These are phyloP conservation scores for Ophiostoma angusticollis DNA, from an alignment of 2,329 filamentous ascomycete species.

Conservation along the genomic window DNA sequence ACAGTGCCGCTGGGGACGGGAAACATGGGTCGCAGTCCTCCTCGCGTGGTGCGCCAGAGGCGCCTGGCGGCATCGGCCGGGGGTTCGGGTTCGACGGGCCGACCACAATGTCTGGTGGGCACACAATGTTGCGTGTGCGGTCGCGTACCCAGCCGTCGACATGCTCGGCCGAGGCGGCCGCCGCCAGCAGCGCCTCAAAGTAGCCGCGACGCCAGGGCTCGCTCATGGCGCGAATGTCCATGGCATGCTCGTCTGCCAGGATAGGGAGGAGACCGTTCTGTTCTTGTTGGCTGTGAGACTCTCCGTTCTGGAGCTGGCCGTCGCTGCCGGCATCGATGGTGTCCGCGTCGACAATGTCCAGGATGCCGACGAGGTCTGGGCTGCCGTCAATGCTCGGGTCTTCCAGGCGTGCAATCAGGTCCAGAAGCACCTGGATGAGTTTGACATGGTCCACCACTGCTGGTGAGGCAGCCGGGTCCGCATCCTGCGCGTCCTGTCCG, in stretches of 20 bases:
- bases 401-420: constrained; percentile 55
- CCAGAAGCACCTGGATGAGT: constrained; percentile 46
- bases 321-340: not conserved
- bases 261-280: too few relatives aligned
- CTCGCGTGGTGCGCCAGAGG: constrained; percentile 52
- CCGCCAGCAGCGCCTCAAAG: constrained; percentile 66
- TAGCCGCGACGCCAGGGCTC: constrained; percentile 82
- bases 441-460: constrained; percentile 52
- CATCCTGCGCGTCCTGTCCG: constrained; percentile 14
- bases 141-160: constrained; percentile 70
- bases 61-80: constrained; percentile 54
- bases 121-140: constrained; percentile 50
- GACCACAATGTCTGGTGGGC: constrained; percentile 59
- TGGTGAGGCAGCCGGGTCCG: not conserved
- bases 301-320: too few relatives aligned
- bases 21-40: constrained; percentile 63
- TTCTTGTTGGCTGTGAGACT: too few relatives aligned
- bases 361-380: constrained; percentile 39
- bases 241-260: constrained; percentile 21
- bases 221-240: constrained; percentile 61
- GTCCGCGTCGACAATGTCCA: constrained; percentile 20
- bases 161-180: constrained; percentile 64
- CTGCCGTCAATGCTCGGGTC: constrained; percentile 55
- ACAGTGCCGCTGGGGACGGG: constrained; percentile 60
- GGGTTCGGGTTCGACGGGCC: constrained; percentile 77